Evolutionary conservation across 2,329 filamentous ascomycete genomes (phyloP).

Genomic region (Fusarium succisae): DNA sequence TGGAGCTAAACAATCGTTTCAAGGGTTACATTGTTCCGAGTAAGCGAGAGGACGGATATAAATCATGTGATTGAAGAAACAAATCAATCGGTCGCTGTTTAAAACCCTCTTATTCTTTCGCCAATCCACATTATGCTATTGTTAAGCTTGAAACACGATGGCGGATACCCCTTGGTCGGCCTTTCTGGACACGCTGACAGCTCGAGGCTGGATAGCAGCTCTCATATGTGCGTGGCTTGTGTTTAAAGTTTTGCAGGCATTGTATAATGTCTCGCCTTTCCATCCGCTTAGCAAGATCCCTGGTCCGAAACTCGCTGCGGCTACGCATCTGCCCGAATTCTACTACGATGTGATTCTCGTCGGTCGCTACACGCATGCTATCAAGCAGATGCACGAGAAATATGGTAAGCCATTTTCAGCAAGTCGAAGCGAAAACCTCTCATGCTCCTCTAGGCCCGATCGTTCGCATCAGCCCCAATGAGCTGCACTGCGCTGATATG

Average conservation of each 20-base stretch:
- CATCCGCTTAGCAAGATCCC: constrained; percentile 14
- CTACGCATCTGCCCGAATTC: constrained; percentile 18
- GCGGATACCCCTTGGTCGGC: neutral
- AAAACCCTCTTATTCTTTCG: neutral
- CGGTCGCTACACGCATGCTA: constrained; percentile 17
- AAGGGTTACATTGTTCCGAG: neutral
- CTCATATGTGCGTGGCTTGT: neutral
- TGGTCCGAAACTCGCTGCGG: constrained; percentile 12
- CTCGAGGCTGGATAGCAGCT: neutral
- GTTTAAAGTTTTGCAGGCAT: neutral
- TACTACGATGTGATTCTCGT: constrained; percentile 20
- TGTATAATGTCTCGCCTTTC: constrained; percentile 18
- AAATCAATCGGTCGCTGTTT: neutral
- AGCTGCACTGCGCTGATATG: constrained; percentile 16
- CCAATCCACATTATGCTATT: neutral
- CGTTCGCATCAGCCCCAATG: constrained; percentile 11
- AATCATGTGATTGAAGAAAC: neutral
- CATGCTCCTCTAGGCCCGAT: neutral
- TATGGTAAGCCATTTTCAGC: neutral
- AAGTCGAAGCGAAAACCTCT: fast-evolving
- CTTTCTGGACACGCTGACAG: neutral
- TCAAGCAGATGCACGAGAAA: constrained; percentile 16
- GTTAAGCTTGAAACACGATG: neutral
- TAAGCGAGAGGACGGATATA: neutral
- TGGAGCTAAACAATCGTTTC: neutral